Conservation (phyloP, 345 rosid species). For the Trapa bicornis region DNA sequence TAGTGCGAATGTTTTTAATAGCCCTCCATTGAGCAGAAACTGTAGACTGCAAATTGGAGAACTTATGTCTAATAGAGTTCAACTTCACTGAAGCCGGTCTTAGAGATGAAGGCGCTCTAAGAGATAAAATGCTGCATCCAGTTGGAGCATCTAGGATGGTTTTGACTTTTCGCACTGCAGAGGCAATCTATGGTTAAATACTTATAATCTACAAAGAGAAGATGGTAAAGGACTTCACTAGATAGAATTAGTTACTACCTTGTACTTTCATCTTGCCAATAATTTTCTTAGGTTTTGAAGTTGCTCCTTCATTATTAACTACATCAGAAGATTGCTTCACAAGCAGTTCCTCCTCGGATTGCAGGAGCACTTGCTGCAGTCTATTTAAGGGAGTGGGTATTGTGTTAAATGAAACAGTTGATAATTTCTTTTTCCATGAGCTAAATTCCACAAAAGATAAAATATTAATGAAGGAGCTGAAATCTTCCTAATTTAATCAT, state of each 20-base stretch:
- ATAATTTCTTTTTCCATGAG: neutral
- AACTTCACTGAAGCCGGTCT: conserved; percentile 45
- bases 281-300: conserved; percentile 65
- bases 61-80: conserved; percentile 41
- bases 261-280: conserved; percentile 93
- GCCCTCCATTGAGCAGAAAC: conserved; percentile 63
- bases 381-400: conserved; percentile 14
- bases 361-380: conserved; percentile 65
- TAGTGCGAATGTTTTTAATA: conserved; percentile 45
- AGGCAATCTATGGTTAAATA: conserved; percentile 11
- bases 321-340: conserved; percentile 54
- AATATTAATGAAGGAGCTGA: neutral
- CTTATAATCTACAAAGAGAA: conserved; percentile 1
- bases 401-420: neutral
- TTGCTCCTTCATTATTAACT: conserved; percentile 35
- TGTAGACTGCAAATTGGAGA: conserved; percentile 47
- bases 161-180: conserved; percentile 83
- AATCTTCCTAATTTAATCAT: neutral
- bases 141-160: conserved; percentile 60
- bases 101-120: conserved; percentile 53
- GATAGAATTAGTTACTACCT: conserved; percentile 32
- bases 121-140: conserved; percentile 71
- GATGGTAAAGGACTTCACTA: neutral
- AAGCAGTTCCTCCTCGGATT: conserved; percentile 87
- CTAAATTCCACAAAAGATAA: too few relatives aligned